Evolutionary conservation across 2,329 filamentous ascomycete genomes (phyloP).

Genomic region (Claviceps sp.): DNA sequence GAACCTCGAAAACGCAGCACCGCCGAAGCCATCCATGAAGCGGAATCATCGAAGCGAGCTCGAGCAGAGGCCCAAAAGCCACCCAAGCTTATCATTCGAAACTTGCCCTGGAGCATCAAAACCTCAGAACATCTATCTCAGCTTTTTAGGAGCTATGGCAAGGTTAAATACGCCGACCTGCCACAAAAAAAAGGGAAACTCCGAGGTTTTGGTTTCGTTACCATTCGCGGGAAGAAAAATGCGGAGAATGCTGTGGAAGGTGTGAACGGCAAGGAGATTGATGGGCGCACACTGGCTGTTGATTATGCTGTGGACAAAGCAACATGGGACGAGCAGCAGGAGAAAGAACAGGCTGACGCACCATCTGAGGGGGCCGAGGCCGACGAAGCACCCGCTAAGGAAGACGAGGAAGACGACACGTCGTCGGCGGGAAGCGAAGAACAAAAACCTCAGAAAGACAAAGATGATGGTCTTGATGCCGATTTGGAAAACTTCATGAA

Average conservation of each 20-base stretch:
- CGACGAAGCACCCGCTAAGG: conserved; percentile 17
- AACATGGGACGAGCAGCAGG: conserved; percentile 59
- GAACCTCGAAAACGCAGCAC: conserved; percentile 64
- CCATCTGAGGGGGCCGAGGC: conserved; percentile 20
- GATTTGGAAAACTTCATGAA: conserved; percentile 44
- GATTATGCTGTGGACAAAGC: conserved; percentile 95
- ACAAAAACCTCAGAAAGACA: conserved; percentile 14
- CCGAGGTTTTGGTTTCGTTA: conserved; percentile 85
- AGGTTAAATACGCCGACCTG: conserved; percentile 76
- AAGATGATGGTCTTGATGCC: conserved; percentile 29
- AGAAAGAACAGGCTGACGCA: conserved; percentile 20
- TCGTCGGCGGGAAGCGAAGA: conserved; percentile 15
- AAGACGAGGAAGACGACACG: conserved; percentile 14
- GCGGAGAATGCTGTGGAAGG: conserved; percentile 76
- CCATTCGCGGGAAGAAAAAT: conserved; percentile 76
- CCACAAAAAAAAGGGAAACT: conserved; percentile 67
- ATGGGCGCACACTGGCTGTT: conserved; percentile 78
- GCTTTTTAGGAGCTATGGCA: conserved; percentile 78
- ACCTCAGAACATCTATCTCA: conserved; percentile 64
- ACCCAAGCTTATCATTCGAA: conserved; percentile 76
- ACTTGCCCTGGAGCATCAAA: conserved; percentile 93
- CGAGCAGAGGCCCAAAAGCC: conserved; percentile 48
- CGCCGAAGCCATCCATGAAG: conserved; percentile 27
- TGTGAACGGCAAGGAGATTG: conserved; percentile 81
- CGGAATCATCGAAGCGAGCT: conserved; percentile 34